Base-by-base conservation (phyloP, 2,329 filamentous ascomycete species). In the Aotearoamyces nothofagi region DNA sequence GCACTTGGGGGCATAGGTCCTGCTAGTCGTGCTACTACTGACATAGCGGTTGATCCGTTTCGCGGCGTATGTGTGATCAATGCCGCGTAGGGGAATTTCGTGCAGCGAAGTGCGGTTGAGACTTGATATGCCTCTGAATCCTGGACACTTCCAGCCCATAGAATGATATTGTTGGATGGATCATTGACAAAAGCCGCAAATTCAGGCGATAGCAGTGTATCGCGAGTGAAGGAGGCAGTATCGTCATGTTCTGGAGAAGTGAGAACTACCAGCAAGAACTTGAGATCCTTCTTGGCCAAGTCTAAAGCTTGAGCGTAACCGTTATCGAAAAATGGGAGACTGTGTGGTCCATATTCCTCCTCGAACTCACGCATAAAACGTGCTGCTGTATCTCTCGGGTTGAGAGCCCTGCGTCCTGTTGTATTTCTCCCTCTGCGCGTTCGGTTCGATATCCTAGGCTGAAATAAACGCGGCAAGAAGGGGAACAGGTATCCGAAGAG, bases 121-220 rank as follows among this genome's bases (percentile, higher is more conserved):
- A 94, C 83, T 50, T 94, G 84, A 52, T 92, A 96, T 4, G 87
- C 82, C 56, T 98, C 90, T 3, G 83, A 78, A 50, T 98, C 90
- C 38, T 84, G 71, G 1, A 96, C 78, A 41, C 84, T 93, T 26
- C 90, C 90, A 22, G 78, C 83, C 90, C 90, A 98, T 3, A 98
- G 55, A 19, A 96, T 60, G 16, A 94, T 69, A 46, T 87, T 79
- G 52, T 84, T 84, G 17, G 63, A 54, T 1, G 79, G 69, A 34
- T 87, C 69, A 38, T 72, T 76, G 41, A 96, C 53, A 44, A 83
- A 92, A 5, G 63, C 57, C 8, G 75, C 62, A 3, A 94, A 74
- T 24, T 86, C 76, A 1, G 70, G 67, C 1, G 77, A 66, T 5
- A 94, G 66, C 0, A 98, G 64, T 0, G 84, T 94, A 15, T 92